Conservation (phyloP, 2,329 filamentous ascomycete species). For the Chaetomium strumarium region DNA sequence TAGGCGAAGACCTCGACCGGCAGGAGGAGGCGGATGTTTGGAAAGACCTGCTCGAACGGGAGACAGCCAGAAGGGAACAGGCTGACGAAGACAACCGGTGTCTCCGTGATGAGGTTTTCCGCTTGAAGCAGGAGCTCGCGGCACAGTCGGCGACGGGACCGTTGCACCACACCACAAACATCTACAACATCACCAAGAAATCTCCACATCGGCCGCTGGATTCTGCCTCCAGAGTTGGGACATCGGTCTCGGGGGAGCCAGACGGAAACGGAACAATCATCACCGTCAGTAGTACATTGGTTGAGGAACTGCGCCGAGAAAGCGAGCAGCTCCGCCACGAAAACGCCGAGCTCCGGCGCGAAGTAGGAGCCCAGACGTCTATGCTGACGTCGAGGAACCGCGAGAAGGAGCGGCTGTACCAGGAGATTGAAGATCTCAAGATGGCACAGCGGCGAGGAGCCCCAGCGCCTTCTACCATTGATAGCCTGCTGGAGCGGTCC, state of each 20-base stretch:
- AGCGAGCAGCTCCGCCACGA: slow-evolving; percentile 79
- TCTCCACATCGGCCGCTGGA: slow-evolving; percentile 39
- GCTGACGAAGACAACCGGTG: slow-evolving; percentile 82
- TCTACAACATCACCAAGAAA: slow-evolving; percentile 59
- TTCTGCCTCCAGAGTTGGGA: slow-evolving; percentile 42
- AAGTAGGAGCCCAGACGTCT: slow-evolving; percentile 91
- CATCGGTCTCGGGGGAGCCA: slow-evolving; percentile 44
- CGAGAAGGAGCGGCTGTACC: slow-evolving; percentile 89
- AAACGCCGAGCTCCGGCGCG: slow-evolving; percentile 83
- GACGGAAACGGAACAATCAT: slow-evolving; percentile 48
- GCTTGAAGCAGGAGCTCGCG: slow-evolving; percentile 56
- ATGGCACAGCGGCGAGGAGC: slow-evolving; percentile 72
- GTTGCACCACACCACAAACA: slow-evolving; percentile 57
- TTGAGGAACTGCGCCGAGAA: slow-evolving; percentile 67
- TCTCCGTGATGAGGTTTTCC: slow-evolving; percentile 77
- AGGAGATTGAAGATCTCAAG: slow-evolving; percentile 96
- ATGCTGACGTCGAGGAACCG: slow-evolving; percentile 96
- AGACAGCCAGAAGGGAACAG: slow-evolving; percentile 82
- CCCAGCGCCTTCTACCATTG: slow-evolving; percentile 59
- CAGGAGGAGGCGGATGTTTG: slow-evolving; percentile 75
- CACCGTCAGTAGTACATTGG: slow-evolving; percentile 58
- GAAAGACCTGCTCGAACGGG: slow-evolving; percentile 90
- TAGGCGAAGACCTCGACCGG: slow-evolving; percentile 45
- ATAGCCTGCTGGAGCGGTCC: slow-evolving; percentile 91
- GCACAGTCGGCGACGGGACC: slow-evolving; percentile 26